Base-by-base conservation (phyloP, 129 eudicot genomes). In the Chrysanthemum makinoi region DNA sequence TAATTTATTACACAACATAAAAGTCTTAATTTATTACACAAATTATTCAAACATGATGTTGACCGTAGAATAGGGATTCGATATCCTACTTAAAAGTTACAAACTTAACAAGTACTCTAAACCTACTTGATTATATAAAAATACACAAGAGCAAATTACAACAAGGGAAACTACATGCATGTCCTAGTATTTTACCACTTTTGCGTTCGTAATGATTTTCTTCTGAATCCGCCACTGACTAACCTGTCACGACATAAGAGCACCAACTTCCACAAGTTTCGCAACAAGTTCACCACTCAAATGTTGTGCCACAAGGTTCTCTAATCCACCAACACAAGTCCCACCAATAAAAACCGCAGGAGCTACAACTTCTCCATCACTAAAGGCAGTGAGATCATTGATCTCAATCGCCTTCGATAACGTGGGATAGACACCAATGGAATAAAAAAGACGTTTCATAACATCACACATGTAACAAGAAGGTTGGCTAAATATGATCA, bases 391-490 rank as follows among this genome's bases (percentile, higher is more conserved):
- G 26, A 80, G 80, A 26, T 85, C 96, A 17, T 72, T 68, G 75
- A 90, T 79, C 83, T 90, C 95, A 8, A 75, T 81, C n/a, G 19
- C 87, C 97, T 11, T 85, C 80, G 60, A 90, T 90, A 60, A 90
- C 95, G 95, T 87, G 54, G 97, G 95, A 82, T 81, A 87, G 52
- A 87, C 97, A 2, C 97, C 91, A 15, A 87, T 43, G 52, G 85
- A 72, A 54, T 85, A 80, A 10, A 90, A 81, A 58, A 90, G 84
- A 4, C 81, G 75, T 74, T 81, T 87, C 91, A 87, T 87, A 68
- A 90, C 97, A 70, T 90, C 89, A 65, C 95, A 90, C 97, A 90
- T 85, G 89, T 85, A 90, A 62, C 95, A 90, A 9, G 81, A 49
- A 10, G 86, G 17, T 0, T 89, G 86, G 83, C 79, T 87, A 80